Evolutionary conservation across 2,329 filamentous ascomycete genomes (phyloP).

Genomic region (Ophiostoma australiae): DNA sequence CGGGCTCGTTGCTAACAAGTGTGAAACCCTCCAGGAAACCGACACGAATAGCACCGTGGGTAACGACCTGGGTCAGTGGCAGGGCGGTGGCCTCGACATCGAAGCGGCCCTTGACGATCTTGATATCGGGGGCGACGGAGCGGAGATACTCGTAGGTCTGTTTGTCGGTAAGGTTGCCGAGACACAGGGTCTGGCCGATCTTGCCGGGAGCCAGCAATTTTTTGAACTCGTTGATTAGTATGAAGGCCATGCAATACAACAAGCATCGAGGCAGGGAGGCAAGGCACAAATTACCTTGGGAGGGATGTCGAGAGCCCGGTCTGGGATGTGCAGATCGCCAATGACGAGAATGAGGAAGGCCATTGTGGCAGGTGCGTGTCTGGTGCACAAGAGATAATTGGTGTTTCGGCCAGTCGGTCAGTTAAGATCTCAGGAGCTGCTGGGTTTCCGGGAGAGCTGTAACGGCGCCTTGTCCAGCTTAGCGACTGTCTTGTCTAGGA

Average conservation of each 20-base stretch:
- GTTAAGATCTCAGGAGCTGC: not conserved
- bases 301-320: constrained; percentile 84
- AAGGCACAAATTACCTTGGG: constrained; percentile 60
- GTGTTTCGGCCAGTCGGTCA: not conserved
- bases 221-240: constrained; percentile 58
- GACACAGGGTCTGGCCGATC: constrained; percentile 74
- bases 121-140: constrained; percentile 65
- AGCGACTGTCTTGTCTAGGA: not conserved
- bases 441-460: not conserved
- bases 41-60: constrained; percentile 60
- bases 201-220: constrained; percentile 79
- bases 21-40: constrained; percentile 66
- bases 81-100: constrained; percentile 63
- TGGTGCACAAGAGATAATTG: not conserved
- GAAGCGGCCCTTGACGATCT: constrained; percentile 63
- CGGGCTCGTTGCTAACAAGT: constrained; percentile 61
- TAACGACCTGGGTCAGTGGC: constrained; percentile 61
- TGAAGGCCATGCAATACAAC: constrained; percentile 10
- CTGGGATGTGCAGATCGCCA: constrained; percentile 89
- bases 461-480: not conserved
- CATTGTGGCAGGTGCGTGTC: constrained; percentile 49
- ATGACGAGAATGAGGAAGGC: constrained; percentile 88
- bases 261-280: constrained; percentile 29
- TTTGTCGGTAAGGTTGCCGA: constrained; percentile 75
- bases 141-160: constrained; percentile 76